Percentiles rank a stretch among this genome's conserved stretches.
Evolutionary conservation across 176 grass and related monocot genomes (phyloP).

Genomic region (Pontederia crassipes): DNA sequence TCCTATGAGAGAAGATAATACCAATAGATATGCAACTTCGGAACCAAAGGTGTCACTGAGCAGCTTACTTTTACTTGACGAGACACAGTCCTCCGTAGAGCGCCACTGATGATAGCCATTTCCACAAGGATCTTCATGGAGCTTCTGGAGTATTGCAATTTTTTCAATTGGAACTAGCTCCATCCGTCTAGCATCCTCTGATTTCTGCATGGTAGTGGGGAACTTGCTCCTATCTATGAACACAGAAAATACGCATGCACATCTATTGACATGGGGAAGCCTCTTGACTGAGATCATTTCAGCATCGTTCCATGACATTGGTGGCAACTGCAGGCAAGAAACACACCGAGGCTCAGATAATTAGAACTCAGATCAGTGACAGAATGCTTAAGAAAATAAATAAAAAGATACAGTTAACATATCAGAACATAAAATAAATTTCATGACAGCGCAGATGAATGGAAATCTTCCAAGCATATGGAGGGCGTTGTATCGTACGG

Average conservation of each 20-base stretch:
- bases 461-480: background rate
- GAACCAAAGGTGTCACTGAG: slow-evolving; percentile 41
- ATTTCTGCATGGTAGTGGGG: slow-evolving; percentile 24
- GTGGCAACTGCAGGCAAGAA: slow-evolving; percentile 25
- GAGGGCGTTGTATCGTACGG: slow-evolving; percentile 30
- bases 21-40: slow-evolving; percentile 51
- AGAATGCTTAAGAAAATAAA: background rate
- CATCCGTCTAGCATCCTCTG: slow-evolving; percentile 14
- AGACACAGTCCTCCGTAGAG: slow-evolving; percentile 42
- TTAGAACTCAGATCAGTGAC: background rate
- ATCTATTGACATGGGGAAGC: slow-evolving; percentile 29
- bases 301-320: slow-evolving; percentile 37
- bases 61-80: slow-evolving; percentile 40
- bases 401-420: background rate
- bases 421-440: background rate
- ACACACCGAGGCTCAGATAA: background rate
- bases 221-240: slow-evolving; percentile 34
- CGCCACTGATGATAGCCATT: slow-evolving; percentile 33
- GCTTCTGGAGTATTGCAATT: slow-evolving; percentile 52
- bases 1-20: slow-evolving; percentile 54
- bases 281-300: slow-evolving; percentile 61
- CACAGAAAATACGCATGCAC: slow-evolving; percentile 50
- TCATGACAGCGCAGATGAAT: background rate
- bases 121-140: slow-evolving; percentile 23
- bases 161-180: slow-evolving; percentile 37